Evolutionary conservation across 2,329 filamentous ascomycete genomes (phyloP).

Genomic region (Eutypella sp.): DNA sequence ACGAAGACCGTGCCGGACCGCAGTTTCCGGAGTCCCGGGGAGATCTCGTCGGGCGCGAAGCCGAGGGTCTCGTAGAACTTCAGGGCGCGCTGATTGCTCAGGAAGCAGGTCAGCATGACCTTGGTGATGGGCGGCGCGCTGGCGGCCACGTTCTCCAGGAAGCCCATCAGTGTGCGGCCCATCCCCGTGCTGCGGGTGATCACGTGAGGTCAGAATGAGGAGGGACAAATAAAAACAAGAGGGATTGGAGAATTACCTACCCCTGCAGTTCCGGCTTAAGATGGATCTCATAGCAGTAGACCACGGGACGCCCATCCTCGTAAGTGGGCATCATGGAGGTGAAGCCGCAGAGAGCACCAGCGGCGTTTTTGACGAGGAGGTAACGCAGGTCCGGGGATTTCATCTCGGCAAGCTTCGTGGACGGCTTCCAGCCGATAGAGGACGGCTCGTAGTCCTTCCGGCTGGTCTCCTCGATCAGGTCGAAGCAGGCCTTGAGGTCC

Average conservation of each 20-base stretch:
- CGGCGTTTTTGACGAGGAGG: slow-evolving; percentile 48
- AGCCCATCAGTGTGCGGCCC: slow-evolving; percentile 53
- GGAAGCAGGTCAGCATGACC: slow-evolving; percentile 71
- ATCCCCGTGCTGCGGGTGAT: slow-evolving; percentile 51
- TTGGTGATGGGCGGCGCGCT: slow-evolving; percentile 54
- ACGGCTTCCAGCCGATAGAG: slow-evolving; percentile 57
- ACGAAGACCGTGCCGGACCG: slow-evolving; percentile 48
- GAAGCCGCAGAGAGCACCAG: slow-evolving; percentile 44
- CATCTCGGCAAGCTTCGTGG: slow-evolving; percentile 64
- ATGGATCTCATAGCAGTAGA: slow-evolving; percentile 80
- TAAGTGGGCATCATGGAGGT: slow-evolving; percentile 68
- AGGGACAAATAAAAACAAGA: no score
- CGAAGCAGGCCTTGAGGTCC: slow-evolving; percentile 50
- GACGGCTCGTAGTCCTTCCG: slow-evolving; percentile 59
- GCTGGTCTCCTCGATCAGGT: slow-evolving; percentile 59
- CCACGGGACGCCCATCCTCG: slow-evolving; percentile 59
- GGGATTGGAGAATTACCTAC: slow-evolving; percentile 31
- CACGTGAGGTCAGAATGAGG: neutral
- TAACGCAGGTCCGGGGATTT: slow-evolving; percentile 61
- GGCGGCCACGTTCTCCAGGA: slow-evolving; percentile 48
- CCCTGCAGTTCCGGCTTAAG: slow-evolving; percentile 52
- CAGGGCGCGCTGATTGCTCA: slow-evolving; percentile 52
- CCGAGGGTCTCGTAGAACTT: slow-evolving; percentile 59
- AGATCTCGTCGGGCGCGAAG: slow-evolving; percentile 50
- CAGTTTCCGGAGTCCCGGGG: slow-evolving; percentile 48